Base-by-base conservation (phyloP, 2,329 filamentous ascomycete genomes). In the Coniochaeta sp. region DNA sequence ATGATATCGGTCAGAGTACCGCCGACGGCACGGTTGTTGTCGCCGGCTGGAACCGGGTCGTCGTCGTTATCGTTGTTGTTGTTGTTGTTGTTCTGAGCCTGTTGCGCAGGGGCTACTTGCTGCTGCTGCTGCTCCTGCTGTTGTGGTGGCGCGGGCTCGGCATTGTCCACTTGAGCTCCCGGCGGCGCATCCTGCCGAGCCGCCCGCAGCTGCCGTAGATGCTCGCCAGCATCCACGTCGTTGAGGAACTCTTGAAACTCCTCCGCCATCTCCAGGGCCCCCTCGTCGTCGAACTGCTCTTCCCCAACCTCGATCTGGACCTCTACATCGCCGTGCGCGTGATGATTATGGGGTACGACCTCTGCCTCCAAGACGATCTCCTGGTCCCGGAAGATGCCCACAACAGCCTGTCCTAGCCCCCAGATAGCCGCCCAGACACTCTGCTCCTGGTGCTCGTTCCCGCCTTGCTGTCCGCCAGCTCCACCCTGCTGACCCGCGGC, bases 1-100 rank as follows among this genome's bases (percentile, higher is more conserved):
- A 80, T 75, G 6, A 82, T 67, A 52, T 74, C 74, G 1, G 74
- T 73, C 1, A 82, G 66, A 17, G 26, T 76, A 1, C 44, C 38
- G 3, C 59, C 40, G n/a, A 33, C 40, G 22, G 26, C 11, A 17
- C 54, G 61, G 26, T 73, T 36, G 52, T 70, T 24, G 69, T 68
- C 4, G 31, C 31, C n/a, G 68, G 67, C 69, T 54, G 68, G 64
- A 33, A 14, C 36, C 8, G 17, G 28, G 28, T 31, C 31, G 16
- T 57, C 31, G 47, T 69, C 62, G n/a, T 67, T 65, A 24, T 66
- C 63, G 64, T 59, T 66, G 62, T 59, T 66, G 62, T 7, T 38
- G 62, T 59, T 66, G 62, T 6, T 36, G 62, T 65, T 26, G 58
- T 66, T 62, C 60, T 63, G 26, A 31, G 59, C 44, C 60, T 58